Evolutionary conservation across 257 asterid genomes (phyloP), one percentile per base, ranked within the genome.

Genomic region (Nyctanthes arbortristis): DNA sequence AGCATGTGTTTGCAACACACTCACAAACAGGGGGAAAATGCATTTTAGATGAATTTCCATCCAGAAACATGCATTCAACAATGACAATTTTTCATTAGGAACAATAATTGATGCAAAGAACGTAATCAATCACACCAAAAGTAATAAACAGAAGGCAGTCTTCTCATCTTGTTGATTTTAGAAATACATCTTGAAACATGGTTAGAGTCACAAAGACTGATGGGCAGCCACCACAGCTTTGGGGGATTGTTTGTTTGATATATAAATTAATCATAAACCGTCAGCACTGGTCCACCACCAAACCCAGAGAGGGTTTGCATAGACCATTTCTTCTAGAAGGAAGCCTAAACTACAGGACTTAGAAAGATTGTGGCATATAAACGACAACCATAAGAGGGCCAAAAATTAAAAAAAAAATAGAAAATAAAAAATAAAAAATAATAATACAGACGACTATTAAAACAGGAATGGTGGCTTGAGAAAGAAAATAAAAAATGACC

Each of bases 401-500:
- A n/a, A n/a, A 16, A 7, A 18, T 7, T 49, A 22, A 49, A 18
- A 49, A 2, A 29, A 49, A 5, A 22, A 49, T 49, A 18, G 13
- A 12, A 18, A 29, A 49, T n/a, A 39, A 39, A 11, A 14, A 39
- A 39, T 39, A 39, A 10, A 4, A 4, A 39, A 39, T 39, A 4
- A 39, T 39, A n/a, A n/a, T n/a, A n/a, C n/a, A n/a, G n/a, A n/a
- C n/a, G n/a, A n/a, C 47, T 11, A 49, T 2, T 22, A 7, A 18
- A 49, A 18, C 29, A 7, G 28, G 10, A 49, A 49, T 20, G 16
- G 9, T 18, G 29, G 54, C 57, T 68, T 55, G 36, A 31, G 67
- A 36, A 52, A 30, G 65, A 57, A 56, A 31, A 40, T 28, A 58
- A 37, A 27, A 27, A 68, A 68, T 37, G 4, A 62, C n/a, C n/a